Base-by-base conservation (phyloP, 345 rosid species). In the Citropsis articulata region DNA sequence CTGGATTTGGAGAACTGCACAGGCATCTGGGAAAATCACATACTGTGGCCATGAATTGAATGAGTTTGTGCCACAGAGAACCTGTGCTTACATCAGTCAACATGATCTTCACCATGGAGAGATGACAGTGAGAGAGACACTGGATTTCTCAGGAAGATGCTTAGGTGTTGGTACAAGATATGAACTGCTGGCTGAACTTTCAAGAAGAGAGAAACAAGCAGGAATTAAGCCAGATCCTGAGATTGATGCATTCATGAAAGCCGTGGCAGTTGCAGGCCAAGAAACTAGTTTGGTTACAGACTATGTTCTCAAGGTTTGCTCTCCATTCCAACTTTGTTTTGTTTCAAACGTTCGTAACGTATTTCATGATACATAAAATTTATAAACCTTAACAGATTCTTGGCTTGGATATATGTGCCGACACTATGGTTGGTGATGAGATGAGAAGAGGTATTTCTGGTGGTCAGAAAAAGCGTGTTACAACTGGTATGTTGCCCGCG, bases 381-480 rank as follows among this genome's bases (percentile, higher is more conserved):
- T 42, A 6, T 12, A 36, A 78, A 22, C 74, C 53, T 60, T 59
- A 69, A 35, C 79, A 93, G 98, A 83, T 93, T 66, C 88, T 94
- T 78, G 97, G 97, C 66, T 65, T 92, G 76, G 95, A 94, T 77
- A 81, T 90, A 1, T 94, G 98, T 67, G 91, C 97, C 27, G 98
- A 94, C 76, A 83, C 82, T 66, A 77, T 91, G 84, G 95, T 91
- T 18, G 98, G 98, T 33, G 89, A 91, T 82, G 91, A 83, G 30
- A 91, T 94, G 97, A 76, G 92, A 80, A 82, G 98, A 79, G 98
- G 98, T 53, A 88, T 94, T 62, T 94, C 98, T 55, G 98, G 98
- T 74, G 95, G 97, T 31, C 94, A 93, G 70, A 84, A 83, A 79
- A 93, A 92, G 83, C 97, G 98, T 75, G 85, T 92, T 30, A 94